These are phyloP conservation scores for Vickermania ingenoplastis DNA, from an alignment of 208 protist species.

Conservation along the genomic window DNA sequence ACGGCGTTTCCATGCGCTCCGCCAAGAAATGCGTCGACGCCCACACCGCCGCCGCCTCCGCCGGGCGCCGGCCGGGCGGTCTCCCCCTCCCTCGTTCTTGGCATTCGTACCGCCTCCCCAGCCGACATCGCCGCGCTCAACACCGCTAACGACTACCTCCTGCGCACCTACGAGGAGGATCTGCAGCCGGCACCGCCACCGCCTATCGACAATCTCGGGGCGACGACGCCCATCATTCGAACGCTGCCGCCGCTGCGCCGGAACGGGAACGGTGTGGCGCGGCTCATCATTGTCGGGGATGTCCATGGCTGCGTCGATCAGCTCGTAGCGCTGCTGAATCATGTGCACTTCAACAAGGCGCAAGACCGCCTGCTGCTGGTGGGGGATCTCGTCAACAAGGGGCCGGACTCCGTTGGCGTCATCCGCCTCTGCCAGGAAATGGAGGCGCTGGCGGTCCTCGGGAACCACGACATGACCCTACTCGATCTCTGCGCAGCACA, in stretches of 20 bases:
- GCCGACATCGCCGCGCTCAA: neutral
- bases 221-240: conserved; percentile 53
- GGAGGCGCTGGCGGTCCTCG: conserved; percentile 74
- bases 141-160: neutral
- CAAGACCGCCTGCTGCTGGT: conserved; percentile 74
- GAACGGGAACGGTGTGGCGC: conserved; percentile 16
- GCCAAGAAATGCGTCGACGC: too few relatives aligned
- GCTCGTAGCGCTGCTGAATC: conserved; percentile 64
- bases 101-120: neutral
- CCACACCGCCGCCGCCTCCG: too few relatives aligned
- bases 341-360: conserved; percentile 65
- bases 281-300: conserved; percentile 85
- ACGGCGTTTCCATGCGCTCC: too few relatives aligned
- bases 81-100: neutral
- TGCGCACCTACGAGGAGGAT: neutral
- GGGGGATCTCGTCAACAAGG: conserved; percentile 88
- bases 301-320: conserved; percentile 84
- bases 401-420: conserved; percentile 71
- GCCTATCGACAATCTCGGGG: conserved; percentile 47
- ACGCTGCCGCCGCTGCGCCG: conserved; percentile 33
- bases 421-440: conserved; percentile 48
- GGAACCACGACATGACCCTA: conserved; percentile 87
- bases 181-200: neutral
- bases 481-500: conserved; percentile 43
- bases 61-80: too few relatives aligned